Evolutionary conservation across 1,139 yeast species (phyloP), one percentile per base, ranked within the genome.

Genomic region (Yamadazyma spencermartinsiae): DNA sequence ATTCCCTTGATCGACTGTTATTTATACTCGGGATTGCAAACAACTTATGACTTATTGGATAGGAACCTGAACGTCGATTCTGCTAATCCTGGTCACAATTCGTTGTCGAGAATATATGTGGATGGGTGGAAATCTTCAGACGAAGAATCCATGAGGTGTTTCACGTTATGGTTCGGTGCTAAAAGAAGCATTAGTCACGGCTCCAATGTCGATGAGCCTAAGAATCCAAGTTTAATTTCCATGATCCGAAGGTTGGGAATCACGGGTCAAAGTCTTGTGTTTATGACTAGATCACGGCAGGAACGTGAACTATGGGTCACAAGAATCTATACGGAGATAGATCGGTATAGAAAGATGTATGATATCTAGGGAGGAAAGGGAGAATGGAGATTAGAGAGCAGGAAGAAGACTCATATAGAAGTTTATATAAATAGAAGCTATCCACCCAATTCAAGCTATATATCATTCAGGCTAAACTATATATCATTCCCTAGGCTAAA

Each of bases 41-140:
- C 92, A 1, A 69, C 72, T 7, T 56, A 71, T 30, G 92, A 84
- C 48, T 60, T 86, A 33, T 54, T 82, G 29, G 66, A 70, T 10
- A 63, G 78, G 15, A 77, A 72, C 37, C 60, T 58, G 10, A 67
- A 67, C 29, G 17, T 24, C 9, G 27, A 12, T 5, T 18, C 33
- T 14, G 64, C 71, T 38, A 65, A 72, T 42, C 67, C 74, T 41
- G 84, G 86, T 0, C 86, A 84, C 0, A 69, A 69, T 5, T 74
- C 82, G 0, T 56, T 85, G 31, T 95, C 97, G 0, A 65, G 95
- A 29, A 67, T 83, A 0, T 88, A 85, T 54, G 63, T 75, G 1
- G 95, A 89, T 59, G 96, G 96, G 0, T 86, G 95, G 90, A 74
- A 73, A 48, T 83, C 94, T 1, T 68, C 79, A 5, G 98, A 90